These are phyloP conservation scores for Saccharomyces hybrid DNA, from an alignment of 1,139 yeast genomes.

Conservation along the genomic window DNA sequence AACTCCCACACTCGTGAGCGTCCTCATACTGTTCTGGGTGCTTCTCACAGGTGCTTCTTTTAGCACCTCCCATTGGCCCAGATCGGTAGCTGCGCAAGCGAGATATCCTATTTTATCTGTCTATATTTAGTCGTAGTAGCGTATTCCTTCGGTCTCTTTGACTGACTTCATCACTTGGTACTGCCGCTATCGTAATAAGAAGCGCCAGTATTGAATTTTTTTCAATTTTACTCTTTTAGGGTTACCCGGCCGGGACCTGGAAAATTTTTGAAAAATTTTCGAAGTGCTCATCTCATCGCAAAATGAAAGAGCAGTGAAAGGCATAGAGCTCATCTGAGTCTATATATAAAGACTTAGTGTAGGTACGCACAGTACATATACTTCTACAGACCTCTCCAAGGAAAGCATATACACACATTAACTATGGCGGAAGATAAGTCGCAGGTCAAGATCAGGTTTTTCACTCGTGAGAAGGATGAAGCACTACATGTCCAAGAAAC, in stretches of 20 bases:
- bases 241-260: not conserved
- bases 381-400: not conserved
- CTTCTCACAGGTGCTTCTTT: slow-evolving; percentile 3
- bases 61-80: slow-evolving; percentile 12
- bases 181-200: too few species aligned
- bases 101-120: slow-evolving; percentile 10
- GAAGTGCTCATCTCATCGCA: slow-evolving; percentile 8
- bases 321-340: not conserved
- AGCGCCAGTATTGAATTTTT: too few species aligned
- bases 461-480: slow-evolving; percentile 80
- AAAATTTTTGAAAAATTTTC: slow-evolving; percentile 2
- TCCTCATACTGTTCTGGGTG: slow-evolving; percentile 31
- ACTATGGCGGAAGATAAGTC: slow-evolving; percentile 33
- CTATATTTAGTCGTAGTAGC: not conserved
- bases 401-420: not conserved
- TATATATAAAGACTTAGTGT: not conserved
- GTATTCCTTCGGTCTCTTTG: too few species aligned
- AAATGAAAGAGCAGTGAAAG: not conserved
- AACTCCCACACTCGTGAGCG: slow-evolving; percentile 22
- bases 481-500: slow-evolving; percentile 66
- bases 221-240: too few species aligned
- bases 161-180: too few species aligned
- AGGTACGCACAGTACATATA: not conserved
- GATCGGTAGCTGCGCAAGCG: slow-evolving; percentile 32
- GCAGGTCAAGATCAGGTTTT: slow-evolving; percentile 70